Percentiles rank a stretch among this genome's conserved stretches.
These are phyloP conservation scores for Veloboletus limbatus DNA, from an alignment of 1,284 basidiomycete genomes.

Conservation along the genomic window DNA sequence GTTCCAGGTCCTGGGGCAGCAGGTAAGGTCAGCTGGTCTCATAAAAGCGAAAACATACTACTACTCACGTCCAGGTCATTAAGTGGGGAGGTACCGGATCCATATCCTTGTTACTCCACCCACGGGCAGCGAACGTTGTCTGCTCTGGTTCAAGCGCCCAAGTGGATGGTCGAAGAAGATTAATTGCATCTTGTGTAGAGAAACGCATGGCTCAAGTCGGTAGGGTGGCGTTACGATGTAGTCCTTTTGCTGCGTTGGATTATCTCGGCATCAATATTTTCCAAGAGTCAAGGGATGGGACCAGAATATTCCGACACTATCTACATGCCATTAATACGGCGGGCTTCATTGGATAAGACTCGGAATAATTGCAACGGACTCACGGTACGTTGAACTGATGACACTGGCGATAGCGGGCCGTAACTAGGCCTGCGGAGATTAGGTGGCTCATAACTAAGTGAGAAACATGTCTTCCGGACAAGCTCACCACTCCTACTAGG, in stretches of 20 bases:
- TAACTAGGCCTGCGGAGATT: too few species aligned
- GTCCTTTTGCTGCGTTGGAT: constrained; percentile 3
- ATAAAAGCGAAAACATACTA: background rate
- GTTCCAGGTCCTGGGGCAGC: constrained; percentile 23
- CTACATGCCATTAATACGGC: background rate
- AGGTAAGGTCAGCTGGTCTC: background rate
- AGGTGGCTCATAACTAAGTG: too few species aligned
- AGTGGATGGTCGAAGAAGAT: constrained; percentile 27
- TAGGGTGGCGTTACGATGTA: background rate
- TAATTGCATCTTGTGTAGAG: constrained; percentile 5
- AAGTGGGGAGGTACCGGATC: constrained; percentile 62
- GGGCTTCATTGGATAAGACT: too few species aligned
- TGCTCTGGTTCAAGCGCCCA: constrained; percentile 51
- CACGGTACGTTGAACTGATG: too few species aligned
- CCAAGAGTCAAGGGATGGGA: constrained; percentile 10
- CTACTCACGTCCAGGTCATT: constrained; percentile 55
- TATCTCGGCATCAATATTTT: constrained; percentile 6
- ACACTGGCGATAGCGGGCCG: too few species aligned
- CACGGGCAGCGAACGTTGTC: constrained; percentile 50
- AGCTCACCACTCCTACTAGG: too few species aligned
- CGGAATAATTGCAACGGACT: too few species aligned
- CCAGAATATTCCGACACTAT: background rate
- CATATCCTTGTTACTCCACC: constrained; percentile 77
- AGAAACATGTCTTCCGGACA: too few species aligned
- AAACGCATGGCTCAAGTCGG: constrained; percentile 14